Evolutionary conservation across 352 stramenopile genomes (phyloP), one percentile per base, ranked within the genome.

Genomic region (Globisporangium spinosum): DNA sequence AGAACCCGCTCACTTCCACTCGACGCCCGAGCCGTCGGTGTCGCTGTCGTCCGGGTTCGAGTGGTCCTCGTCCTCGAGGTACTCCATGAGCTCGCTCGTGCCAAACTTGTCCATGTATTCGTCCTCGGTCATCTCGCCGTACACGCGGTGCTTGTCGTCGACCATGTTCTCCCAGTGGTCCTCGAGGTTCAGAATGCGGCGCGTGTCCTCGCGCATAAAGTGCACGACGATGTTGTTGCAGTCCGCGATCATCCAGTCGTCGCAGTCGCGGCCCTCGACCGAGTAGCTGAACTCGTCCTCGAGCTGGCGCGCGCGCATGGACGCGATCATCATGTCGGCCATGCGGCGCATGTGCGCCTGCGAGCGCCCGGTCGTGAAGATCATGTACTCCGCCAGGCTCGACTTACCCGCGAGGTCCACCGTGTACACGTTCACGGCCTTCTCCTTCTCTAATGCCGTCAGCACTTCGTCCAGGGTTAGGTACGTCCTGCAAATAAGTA

Each of bases 201-300:
- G 83, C 29, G 87, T 93, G 45, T 94, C 83, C 7, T 77, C 81
- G 45, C 78, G 79, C 82, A 97, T 91, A 35, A 96, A 85, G 58
- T 97, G 90, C 67, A 97, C 87, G 34, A 97, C 90, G 62, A 97
- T 84, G 70, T 89, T 96, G 67, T 91, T 92, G 77, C 89, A 94
- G 70, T 97, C 90, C 32, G 90, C 88, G 68, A 97, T 96, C 89
- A 97, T 97, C 90, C 90, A 97, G 79, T 97, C 90, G 70, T 97
- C 90, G 58, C 86, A 94, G 67, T 97, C 87, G 51, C 89, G 87
- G 12, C 90, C 90, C 78, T 97, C 90, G 40, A 95, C 90, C 22
- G 65, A 66, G 69, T 94, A 94, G 60, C 89, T 82, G 60, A 94
- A 93, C 25, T 93, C 82, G 67, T 94, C 84, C 13, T 82, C 66